Conservation (phyloP, 2,329 filamentous ascomycete species). For the Pseudocercospora eumusae region DNA sequence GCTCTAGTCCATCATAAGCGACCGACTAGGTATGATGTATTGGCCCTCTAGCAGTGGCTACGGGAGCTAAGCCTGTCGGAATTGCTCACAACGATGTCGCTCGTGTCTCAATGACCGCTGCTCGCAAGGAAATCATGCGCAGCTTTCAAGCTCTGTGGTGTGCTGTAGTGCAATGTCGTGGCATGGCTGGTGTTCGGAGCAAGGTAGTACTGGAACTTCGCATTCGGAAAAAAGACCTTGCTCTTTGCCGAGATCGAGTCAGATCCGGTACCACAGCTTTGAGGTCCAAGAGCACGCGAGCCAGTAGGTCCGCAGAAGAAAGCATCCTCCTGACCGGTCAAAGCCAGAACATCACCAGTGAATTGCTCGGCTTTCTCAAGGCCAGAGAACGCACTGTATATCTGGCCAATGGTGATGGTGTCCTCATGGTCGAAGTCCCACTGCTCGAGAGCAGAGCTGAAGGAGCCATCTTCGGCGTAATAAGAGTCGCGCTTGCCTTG, state of each 20-base stretch:
- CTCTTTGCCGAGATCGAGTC: slow-evolving; percentile 23
- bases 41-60: not conserved
- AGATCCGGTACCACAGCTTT: slow-evolving; percentile 23
- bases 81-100: not conserved
- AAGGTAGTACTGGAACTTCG: slow-evolving; percentile 24
- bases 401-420: slow-evolving; percentile 27
- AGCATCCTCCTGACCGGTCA: slow-evolving; percentile 26
- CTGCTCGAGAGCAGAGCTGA: slow-evolving; percentile 21
- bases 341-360: slow-evolving; percentile 22
- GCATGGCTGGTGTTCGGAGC: slow-evolving; percentile 26
- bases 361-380: slow-evolving; percentile 19
- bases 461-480: slow-evolving; percentile 23
- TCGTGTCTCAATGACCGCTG: slow-evolving; percentile 17
- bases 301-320: slow-evolving; percentile 29
- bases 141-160: slow-evolving; percentile 17
- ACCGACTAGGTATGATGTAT: not conserved
- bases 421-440: slow-evolving; percentile 28
- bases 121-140: slow-evolving; percentile 26
- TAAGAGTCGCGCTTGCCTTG: slow-evolving; percentile 24
- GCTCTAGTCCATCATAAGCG: not conserved
- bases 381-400: slow-evolving; percentile 24
- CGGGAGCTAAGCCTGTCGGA: not conserved
- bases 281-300: slow-evolving; percentile 21
- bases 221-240: slow-evolving; percentile 22
- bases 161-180: slow-evolving; percentile 24